Percentiles rank a stretch among this genome's conserved stretches.
Conservation (phyloP, 768 basidiomycete genomes). For the Hydnomerulius pinastri region DNA sequence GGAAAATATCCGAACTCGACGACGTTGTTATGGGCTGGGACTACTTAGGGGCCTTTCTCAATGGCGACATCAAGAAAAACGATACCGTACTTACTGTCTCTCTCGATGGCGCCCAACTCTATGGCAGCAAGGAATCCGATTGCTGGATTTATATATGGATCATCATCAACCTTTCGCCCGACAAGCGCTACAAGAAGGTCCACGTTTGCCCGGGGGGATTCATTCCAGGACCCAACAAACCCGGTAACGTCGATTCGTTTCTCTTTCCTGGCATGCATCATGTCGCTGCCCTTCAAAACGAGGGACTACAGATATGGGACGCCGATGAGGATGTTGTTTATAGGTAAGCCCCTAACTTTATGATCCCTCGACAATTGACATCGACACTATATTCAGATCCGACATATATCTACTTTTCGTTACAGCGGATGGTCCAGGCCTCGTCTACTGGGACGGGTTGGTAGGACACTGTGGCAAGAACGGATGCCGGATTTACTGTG, state of each 20-base stretch:
- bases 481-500: slow-evolving; percentile 37
- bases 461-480: slow-evolving; percentile 33
- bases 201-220: slow-evolving; percentile 29
- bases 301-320: slow-evolving; percentile 37
- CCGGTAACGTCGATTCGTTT: slow-evolving; percentile 33
- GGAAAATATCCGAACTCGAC: not conserved
- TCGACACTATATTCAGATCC: not conserved
- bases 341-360: slow-evolving; percentile 3
- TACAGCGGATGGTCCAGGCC: too few relatives aligned
- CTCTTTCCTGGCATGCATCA: slow-evolving; percentile 32
- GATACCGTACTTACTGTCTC: slow-evolving; percentile 22
- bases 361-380: too few relatives aligned
- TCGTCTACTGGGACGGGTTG: slow-evolving; percentile 28
- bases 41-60: slow-evolving; percentile 6
- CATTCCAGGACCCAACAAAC: slow-evolving; percentile 32
- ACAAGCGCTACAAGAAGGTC: slow-evolving; percentile 32
- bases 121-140: slow-evolving; percentile 32
- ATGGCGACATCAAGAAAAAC: slow-evolving; percentile 7
- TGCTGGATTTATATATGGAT: slow-evolving; percentile 38
- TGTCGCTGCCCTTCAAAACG: slow-evolving; percentile 24
- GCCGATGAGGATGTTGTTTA: slow-evolving; percentile 14
- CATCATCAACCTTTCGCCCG: slow-evolving; percentile 21
- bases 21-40: slow-evolving; percentile 12
- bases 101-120: slow-evolving; percentile 32
- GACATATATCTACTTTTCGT: slow-evolving; percentile 11